A percentile compares a stretch with the other conserved stretches of the same genome.
These are phyloP conservation scores for Aspergillus fructus DNA, from an alignment of 2,329 filamentous ascomycete genomes.

Conservation along the genomic window DNA sequence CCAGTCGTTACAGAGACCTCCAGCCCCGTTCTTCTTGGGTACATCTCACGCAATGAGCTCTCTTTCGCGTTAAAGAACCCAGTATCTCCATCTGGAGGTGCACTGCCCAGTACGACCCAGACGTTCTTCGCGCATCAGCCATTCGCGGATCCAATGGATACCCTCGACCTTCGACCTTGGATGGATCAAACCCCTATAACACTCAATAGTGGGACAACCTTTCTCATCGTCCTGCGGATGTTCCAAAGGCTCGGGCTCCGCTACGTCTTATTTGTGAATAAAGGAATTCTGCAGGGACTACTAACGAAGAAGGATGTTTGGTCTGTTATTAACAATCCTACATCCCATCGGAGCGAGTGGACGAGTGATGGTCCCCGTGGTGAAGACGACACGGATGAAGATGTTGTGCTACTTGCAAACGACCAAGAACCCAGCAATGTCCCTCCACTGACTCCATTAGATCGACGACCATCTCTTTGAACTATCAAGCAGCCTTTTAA, in stretches of 20 bases:
- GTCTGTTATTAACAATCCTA: conserved; percentile 81
- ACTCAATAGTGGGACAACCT: conserved; percentile 69
- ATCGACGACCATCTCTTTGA: conserved; percentile 32
- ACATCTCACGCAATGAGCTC: conserved; percentile 90
- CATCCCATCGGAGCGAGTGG: conserved; percentile 47
- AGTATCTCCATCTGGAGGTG: conserved; percentile 43
- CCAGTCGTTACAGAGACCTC: conserved; percentile 79
- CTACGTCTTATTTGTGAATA: conserved; percentile 84
- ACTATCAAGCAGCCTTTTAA: background rate
- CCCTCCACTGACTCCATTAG: conserved; percentile 24
- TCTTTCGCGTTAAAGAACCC: conserved; percentile 73
- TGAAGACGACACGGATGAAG: conserved; percentile 31
- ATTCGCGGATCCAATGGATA: conserved; percentile 72
- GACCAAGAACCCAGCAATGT: conserved; percentile 33
- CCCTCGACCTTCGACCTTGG: conserved; percentile 89
- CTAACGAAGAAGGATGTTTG: conserved; percentile 98
- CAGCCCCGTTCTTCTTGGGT: conserved; percentile 79
- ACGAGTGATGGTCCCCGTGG: conserved; percentile 28
- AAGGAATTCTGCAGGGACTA: conserved; percentile 77
- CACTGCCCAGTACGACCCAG: conserved; percentile 69
- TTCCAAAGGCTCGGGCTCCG: conserved; percentile 92
- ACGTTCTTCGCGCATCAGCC: conserved; percentile 83
- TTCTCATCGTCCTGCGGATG: conserved; percentile 86
- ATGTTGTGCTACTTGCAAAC: conserved; percentile 37
- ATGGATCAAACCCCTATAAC: conserved; percentile 99